phyloP scores from a whole-genome alignment of 2,329 filamentous ascomycete species.

The Claviceps spartinae region DNA sequence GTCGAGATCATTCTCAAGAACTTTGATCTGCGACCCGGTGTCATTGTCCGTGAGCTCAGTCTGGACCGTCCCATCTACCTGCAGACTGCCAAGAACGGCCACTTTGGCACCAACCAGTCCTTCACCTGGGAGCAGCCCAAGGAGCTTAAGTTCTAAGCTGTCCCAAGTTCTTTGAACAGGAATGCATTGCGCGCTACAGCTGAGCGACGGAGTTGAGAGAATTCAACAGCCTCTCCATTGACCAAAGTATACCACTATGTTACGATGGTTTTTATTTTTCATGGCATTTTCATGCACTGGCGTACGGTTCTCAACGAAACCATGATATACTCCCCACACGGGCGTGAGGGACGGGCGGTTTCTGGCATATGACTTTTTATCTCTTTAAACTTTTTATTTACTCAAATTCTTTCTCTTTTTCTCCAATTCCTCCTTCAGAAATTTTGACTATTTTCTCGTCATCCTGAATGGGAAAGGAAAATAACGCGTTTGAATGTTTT shows the following conservation, averaged over 20 bases:
- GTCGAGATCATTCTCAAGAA: slow-evolving; percentile 89
- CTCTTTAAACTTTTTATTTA: slow-evolving; percentile 3
- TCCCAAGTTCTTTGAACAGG: background rate
- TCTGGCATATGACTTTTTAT: slow-evolving; percentile 17
- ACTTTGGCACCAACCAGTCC: slow-evolving; percentile 92
- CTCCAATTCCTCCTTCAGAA: slow-evolving; percentile 4
- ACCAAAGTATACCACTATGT: slow-evolving; percentile 16
- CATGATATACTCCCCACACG: slow-evolving; percentile 18
- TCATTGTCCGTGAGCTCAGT: slow-evolving; percentile 95
- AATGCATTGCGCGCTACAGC: background rate
- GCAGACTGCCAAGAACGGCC: slow-evolving; percentile 98
- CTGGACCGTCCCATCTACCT: slow-evolving; percentile 94
- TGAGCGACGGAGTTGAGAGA: slow-evolving; percentile 12
- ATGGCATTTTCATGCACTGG: slow-evolving; percentile 24
- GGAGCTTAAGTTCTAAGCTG: slow-evolving; percentile 71
- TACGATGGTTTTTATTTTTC: slow-evolving; percentile 22
- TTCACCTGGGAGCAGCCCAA: slow-evolving; percentile 99
- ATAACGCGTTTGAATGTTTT: slow-evolving; percentile 6
- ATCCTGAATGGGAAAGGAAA: background rate
- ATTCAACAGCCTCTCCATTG: slow-evolving; percentile 28
- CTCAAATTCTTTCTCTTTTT: slow-evolving; percentile 7
- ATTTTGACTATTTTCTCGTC: slow-evolving; percentile 11
- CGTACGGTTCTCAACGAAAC: slow-evolving; percentile 36
- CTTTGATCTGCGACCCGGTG: slow-evolving; percentile 96
- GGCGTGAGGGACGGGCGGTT: slow-evolving; percentile 22